Base-by-base conservation (phyloP, 2,329 filamentous ascomycete species). In the Chaetomium globosum region DNA sequence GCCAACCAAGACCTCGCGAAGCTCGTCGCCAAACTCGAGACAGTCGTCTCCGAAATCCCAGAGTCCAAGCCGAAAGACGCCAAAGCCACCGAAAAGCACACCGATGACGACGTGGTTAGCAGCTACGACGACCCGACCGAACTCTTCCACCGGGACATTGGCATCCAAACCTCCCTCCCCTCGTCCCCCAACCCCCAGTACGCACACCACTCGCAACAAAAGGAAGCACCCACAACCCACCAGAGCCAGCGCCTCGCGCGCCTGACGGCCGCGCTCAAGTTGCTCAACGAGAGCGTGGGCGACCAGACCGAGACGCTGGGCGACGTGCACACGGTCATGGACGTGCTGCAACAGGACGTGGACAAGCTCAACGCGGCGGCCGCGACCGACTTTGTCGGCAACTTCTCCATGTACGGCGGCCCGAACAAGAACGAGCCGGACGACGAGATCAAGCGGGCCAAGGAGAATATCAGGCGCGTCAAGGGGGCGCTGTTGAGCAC, bases 81-180 rank as follows among this genome's bases (percentile, higher is more conserved):
- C 72, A 74, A 62, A 70, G 19, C 65, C 88, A 0, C 23, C 13
- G 43, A 55, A 31, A 48, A 51, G 10, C 48, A 60, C 66, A 71
- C 75, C 52, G 59, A 65, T 48, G 48, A 61, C 52, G 66, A 67
- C 66, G 71, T 75, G 52, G 76, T 75, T n/a, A 83, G 80, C 72
- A 83, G 82, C 30, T 81, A 79, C 65, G 84, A 85, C 67, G 87
- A 89, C 71, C 91, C 91, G 0, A 87, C 89, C 0, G 91, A 94
- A 76, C 84, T 93, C 67, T 95, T 92, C 77, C 90, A 93, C 75
- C 86, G 90, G 54, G 91, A 95, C 73, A 84, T 92, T 66, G 90
- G 90, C 68, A 90, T 91, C 1, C 91, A 95, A 76, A 95, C 91
- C 0, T 87, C 86, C 81, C 1, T 79, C 65, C 68, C 30, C 33